phyloP scores from a whole-genome alignment of 768 basidiomycete genomes.

The Pleurotus ostreatus region DNA sequence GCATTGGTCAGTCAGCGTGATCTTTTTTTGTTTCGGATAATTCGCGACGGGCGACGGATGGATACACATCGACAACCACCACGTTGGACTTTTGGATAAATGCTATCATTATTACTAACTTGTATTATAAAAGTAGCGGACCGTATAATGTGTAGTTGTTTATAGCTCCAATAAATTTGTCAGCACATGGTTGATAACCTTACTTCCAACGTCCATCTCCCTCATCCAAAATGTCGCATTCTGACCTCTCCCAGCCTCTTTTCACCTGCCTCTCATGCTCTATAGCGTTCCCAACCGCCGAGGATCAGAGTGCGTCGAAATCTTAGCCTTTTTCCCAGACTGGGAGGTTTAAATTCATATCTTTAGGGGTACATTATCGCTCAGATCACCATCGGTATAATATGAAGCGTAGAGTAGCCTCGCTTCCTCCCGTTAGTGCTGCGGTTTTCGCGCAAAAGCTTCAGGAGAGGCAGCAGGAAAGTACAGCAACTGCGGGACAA shows the following conservation, averaged over 20 bases:
- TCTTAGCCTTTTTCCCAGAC: background rate
- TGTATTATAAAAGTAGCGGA: background rate
- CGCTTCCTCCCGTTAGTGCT: conserved; percentile 78
- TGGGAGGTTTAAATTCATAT: conserved; percentile 6
- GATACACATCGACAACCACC: background rate
- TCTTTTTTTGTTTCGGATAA: background rate
- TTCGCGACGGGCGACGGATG: background rate
- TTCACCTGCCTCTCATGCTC: conserved; percentile 92
- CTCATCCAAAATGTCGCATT: background rate
- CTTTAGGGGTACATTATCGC: conserved; percentile 77
- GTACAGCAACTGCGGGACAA: conserved; percentile 59
- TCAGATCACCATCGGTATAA: conserved; percentile 98
- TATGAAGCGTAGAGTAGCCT: conserved; percentile 93
- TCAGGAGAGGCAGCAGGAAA: conserved; percentile 71
- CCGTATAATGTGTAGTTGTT: background rate
- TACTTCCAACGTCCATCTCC: background rate
- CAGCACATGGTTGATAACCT: background rate
- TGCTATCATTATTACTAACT: background rate
- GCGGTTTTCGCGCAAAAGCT: conserved; percentile 86
- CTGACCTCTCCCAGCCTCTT: conserved; percentile 25
- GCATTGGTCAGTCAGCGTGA: background rate
- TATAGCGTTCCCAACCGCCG: conserved; percentile 79
- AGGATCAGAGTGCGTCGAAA: conserved; percentile 73
- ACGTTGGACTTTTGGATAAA: background rate
- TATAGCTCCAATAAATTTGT: background rate